These are phyloP conservation scores for Austroboletus festivus DNA, from an alignment of 768 basidiomycete genomes.

Conservation along the genomic window DNA sequence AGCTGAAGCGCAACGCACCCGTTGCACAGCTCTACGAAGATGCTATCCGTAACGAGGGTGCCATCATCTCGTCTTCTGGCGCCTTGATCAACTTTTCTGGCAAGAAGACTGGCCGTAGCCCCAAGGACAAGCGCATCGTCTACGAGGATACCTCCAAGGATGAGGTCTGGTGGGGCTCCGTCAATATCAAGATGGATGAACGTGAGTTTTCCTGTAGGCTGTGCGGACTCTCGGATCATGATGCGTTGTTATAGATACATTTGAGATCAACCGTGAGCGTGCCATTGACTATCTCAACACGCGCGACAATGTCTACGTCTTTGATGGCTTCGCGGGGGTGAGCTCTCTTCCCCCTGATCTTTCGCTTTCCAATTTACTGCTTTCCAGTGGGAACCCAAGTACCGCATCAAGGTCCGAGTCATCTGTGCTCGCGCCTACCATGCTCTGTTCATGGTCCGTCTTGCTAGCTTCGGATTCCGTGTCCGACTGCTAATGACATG, in stretches of 20 bases:
- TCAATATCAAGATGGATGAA: conserved; percentile 99
- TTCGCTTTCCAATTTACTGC: conserved; percentile 1
- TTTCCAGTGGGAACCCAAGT: conserved; percentile 91
- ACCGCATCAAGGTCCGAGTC: conserved; percentile 99
- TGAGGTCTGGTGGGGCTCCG: conserved; percentile 98
- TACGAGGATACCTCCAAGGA: conserved; percentile 96
- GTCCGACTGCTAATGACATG: conserved; percentile 1
- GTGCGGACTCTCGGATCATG: background rate
- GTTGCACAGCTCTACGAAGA: conserved; percentile 94
- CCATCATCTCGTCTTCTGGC: conserved; percentile 93
- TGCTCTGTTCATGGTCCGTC: conserved; percentile 91
- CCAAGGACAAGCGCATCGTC: conserved; percentile 99
- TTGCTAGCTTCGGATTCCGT: conserved; percentile 8
- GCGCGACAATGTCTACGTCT: conserved; percentile 96
- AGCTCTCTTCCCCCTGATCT: conserved; percentile 25
- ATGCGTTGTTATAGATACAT: conserved; percentile 65
- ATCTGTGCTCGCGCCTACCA: conserved; percentile 99
- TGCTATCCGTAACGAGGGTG: conserved; percentile 97
- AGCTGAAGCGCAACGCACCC: conserved; percentile 91
- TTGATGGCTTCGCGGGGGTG: conserved; percentile 92
- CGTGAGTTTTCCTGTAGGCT: conserved; percentile 47
- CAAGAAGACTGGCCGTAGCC: conserved; percentile 96
- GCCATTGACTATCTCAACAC: conserved; percentile 99
- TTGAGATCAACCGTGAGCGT: conserved; percentile 98
- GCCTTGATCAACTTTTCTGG: conserved; percentile 99